Evolutionary conservation across 2,329 filamentous ascomycete species (phyloP), one percentile per base, ranked within the genome.

Genomic region (Colletotrichum acutatum): DNA sequence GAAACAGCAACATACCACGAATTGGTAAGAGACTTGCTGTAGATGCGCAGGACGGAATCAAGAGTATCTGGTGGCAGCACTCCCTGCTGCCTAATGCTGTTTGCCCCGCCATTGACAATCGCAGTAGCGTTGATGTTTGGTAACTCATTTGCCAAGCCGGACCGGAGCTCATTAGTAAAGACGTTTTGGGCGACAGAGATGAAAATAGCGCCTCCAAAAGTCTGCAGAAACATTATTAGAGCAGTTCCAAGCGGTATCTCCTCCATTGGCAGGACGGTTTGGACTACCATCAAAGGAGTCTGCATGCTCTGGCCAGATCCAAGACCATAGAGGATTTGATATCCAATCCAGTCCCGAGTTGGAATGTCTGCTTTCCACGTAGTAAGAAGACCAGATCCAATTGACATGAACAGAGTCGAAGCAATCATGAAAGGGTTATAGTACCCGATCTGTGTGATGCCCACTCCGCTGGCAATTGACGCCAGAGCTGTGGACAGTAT

Each of bases 381-480:
- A 2, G 70, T 72, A 1, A 72, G 22, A 2, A 72, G 52, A 6
- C 70, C 70, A 1, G 66, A 54, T 9, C 81, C 81, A 52, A 82
- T 74, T 0, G 80, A 71, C 63, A 67, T 77, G 54, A 77, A 74
- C 69, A 82, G 68, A 1, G 80, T 75, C 1, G 78, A 78, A 1
- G 75, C 54, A 3, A 82, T 78, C 78, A 83, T 82, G 30, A 78
- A 80, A 0, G 76, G 82, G 28, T 76, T 78, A 34, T 83, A 83
- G 62, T 84, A 83, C 5, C 83, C 83, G 6, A 80, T 53, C 9
- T 78, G 62, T 2, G 78, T 79, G 26, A 80, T 76, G n/a, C 77
- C 54, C 14, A 76, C 60, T 14, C 81, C 81, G 0, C 76, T 68
- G 6, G 76, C 11, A 16, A 80, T 74, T 7, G 77, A 76, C 16